Conservation (phyloP, 257 asterid species). For the Penstemon barbatus region DNA sequence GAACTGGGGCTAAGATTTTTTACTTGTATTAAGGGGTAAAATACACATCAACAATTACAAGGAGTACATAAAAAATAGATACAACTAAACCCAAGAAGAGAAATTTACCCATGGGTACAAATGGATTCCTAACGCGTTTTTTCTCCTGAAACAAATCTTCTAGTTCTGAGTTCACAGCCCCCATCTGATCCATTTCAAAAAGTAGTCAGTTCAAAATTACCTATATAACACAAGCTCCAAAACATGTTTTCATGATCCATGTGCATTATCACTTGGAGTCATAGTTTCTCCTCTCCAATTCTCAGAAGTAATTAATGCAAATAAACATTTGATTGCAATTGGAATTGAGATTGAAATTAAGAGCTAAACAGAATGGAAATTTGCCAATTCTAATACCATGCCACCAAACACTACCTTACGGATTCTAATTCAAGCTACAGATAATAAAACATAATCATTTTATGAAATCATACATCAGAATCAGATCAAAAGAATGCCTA, state of each 20-base stretch:
- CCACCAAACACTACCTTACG: neutral
- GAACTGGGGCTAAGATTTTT: neutral
- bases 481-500: neutral
- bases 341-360: neutral
- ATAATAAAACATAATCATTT: neutral
- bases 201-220: conserved; percentile 14
- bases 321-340: conserved; percentile 3
- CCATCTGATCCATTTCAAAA: conserved; percentile 52
- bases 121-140: conserved; percentile 71
- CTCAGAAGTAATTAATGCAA: neutral
- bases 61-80: neutral
- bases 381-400: neutral
- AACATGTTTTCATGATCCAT: neutral
- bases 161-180: conserved; percentile 60
- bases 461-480: neutral
- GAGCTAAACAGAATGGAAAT: conserved; percentile 14
- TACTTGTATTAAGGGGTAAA: neutral
- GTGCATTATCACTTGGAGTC: neutral
- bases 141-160: conserved; percentile 63
- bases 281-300: neutral
- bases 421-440: conserved; percentile 9
- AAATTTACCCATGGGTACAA: conserved; percentile 73
- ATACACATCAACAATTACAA: neutral
- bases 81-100: conserved; percentile 4
- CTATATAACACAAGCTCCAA: neutral